Conservation (phyloP, 1,284 basidiomycete genomes). For the Austroboletus niveus region DNA sequence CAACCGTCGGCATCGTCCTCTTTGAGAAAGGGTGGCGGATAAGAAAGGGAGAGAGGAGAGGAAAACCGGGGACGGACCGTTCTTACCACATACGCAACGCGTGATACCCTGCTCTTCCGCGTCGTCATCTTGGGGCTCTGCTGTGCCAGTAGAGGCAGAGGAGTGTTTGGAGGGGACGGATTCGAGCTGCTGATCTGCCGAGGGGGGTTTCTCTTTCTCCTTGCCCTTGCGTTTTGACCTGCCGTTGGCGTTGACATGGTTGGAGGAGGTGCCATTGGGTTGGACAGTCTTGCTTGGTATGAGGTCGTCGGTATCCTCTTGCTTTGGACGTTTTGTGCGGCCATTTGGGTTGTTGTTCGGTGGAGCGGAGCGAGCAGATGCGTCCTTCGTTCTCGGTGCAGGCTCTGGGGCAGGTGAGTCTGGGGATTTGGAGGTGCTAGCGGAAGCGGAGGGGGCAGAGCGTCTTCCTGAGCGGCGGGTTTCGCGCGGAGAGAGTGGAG, state of each 20-base stretch:
- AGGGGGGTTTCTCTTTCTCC: conserved; percentile 32
- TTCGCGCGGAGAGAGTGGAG: conserved; percentile 72
- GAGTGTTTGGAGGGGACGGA: conserved; percentile 28
- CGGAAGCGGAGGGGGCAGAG: conserved; percentile 61
- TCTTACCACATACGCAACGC: conserved; percentile 90
- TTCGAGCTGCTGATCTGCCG: conserved; percentile 26
- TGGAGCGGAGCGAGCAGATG: conserved; percentile 42
- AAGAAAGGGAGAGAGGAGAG: conserved; percentile 7
- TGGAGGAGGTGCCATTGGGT: conserved; percentile 39
- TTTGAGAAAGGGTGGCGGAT: conserved; percentile 31
- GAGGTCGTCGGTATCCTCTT: conserved; percentile 67
- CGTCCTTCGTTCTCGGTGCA: conserved; percentile 40
- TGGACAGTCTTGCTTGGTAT: conserved; percentile 45
- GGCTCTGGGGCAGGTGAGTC: conserved; percentile 63
- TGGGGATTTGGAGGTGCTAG: conserved; percentile 70
- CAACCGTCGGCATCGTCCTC: conserved; percentile 77
- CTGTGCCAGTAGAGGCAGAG: conserved; percentile 35
- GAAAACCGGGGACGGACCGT: conserved; percentile 55
- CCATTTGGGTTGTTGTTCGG: conserved; percentile 43
- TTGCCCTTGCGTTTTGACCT: conserved; percentile 37
- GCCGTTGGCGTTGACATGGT: conserved; percentile 37
- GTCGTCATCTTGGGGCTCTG: conserved; percentile 44
- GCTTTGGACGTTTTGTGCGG: conserved; percentile 63
- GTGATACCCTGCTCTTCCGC: conserved; percentile 85
- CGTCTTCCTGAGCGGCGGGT: conserved; percentile 73